Evolutionary conservation across 352 stramenopile species (phyloP), one percentile per base, ranked within the genome.

Genomic region (Phytophthora melonis): DNA sequence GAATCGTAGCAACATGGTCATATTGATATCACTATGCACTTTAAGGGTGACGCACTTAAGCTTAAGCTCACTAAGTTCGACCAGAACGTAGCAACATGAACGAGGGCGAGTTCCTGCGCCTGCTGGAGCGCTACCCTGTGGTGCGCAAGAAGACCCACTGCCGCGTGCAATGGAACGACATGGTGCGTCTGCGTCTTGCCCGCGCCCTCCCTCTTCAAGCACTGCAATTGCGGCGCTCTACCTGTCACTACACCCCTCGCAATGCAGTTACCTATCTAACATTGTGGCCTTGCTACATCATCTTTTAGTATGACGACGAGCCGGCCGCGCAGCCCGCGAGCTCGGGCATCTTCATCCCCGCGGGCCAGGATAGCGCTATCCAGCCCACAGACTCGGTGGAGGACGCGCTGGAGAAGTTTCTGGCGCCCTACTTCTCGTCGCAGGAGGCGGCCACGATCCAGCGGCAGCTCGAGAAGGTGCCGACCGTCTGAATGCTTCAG

Each of bases 121-220:
- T 88, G 79, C 72, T 94, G 52, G 88, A 89, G 76, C 79, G 81
- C 73, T 94, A 90, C 79, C 88, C 88, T 0, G 80, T 93, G 36
- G 88, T 93, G 78, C 88, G 88, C 65, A 93, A 91, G 74, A 88
- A 89, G 79, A 94, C 84, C 43, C 81, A 92, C 68, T 82, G 76
- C 65, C 88, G 86, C 59, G 88, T 93, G 43, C 84, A 94, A 77
- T 94, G 88, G 88, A 94, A 94, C 63, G 79, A 84, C 32, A 81
- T 92, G 74, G 88, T 92, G 34, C 13, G 75, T 83, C 16, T 1
- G 1, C 19, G 16, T 39, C 25, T 65, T 53, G 2, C n/a, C 1
- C 5, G 16, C 10, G 5, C 9, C 45, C 3, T 41, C 3, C 5
- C 3, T 30, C 36, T 55, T 53, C 3, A 7, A 25, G 6, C 3